A percentile compares a stretch with the other conserved stretches of the same genome.
Conservation (phyloP, 2,329 filamentous ascomycete genomes). For the Lasiodiplodia citricola region DNA sequence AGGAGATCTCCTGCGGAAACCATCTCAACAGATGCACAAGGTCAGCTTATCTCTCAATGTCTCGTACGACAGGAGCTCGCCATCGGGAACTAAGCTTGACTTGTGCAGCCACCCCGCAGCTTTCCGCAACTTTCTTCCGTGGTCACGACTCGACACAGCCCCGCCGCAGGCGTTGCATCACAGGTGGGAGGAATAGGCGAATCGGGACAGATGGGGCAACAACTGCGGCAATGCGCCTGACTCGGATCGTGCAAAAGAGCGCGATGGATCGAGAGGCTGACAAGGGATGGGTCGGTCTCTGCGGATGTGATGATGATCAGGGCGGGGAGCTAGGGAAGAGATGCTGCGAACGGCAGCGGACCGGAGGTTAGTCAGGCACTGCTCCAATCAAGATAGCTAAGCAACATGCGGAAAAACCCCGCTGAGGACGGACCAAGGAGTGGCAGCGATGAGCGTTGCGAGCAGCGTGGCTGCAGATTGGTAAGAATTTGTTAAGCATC, state of each 20-base stretch:
- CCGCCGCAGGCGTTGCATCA: neutral
- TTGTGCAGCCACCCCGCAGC: neutral
- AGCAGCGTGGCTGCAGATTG: constrained; percentile 12
- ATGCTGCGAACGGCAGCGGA: neutral
- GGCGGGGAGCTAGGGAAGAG: neutral
- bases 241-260: neutral
- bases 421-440: neutral
- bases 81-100: neutral
- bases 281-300: neutral
- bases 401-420: neutral
- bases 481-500: constrained; percentile 28
- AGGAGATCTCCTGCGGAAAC: too few species aligned
- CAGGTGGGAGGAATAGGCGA: neutral
- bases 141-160: neutral
- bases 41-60: too few species aligned
- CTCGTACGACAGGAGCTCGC: too few species aligned
- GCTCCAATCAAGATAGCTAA: neutral
- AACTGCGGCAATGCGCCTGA: neutral
- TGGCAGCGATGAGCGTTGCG: neutral
- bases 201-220: neutral
- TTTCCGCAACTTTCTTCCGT: neutral
- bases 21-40: too few species aligned
- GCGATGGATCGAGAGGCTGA: neutral
- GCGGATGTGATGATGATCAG: neutral
- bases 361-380: neutral